Evolutionary conservation across 495 filamentous ascomycete species (phyloP), one percentile per base, ranked within the genome.

Genomic region (Aspergillus nidulans): DNA sequence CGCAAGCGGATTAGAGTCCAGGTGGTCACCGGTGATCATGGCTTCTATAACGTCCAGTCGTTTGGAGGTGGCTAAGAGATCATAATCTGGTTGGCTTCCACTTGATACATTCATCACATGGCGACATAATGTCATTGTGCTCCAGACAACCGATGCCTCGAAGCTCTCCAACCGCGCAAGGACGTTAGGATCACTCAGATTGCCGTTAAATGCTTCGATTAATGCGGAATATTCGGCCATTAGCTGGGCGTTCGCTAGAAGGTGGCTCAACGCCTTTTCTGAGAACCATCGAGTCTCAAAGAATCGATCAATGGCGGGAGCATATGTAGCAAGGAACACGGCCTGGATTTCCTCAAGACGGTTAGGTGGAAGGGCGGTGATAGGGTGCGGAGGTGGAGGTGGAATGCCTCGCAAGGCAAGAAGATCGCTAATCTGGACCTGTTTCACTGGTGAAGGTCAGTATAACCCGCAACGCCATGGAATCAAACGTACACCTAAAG

Each of bases 251-350:
- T 87, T 83, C 23, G 75, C 77, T 69, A 82, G 68, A 6, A 92
- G 69, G 25, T 79, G 63, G 6, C 66, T 61, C 4, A 79, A 58
- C 32, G 70, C 82, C 63, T 70, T 79, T 63, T 71, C 78, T 49
- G 78, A 71, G 66, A 87, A 96, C 90, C 90, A 96, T 26, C 77
- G 77, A n/a, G 90, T 87, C 60, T 96, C 91, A 51, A 96, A 81
- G 55, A 95, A 85, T 51, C 81, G 82, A 61, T 89, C 83, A 32
- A 96, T 83, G 21, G 87, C 90, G 1, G 82, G 81, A 16, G 83
- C 83, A 65, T 94, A 96, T 47, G 89, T 83, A 42, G 85, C 84
- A 53, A 81, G 74, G 69, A 89, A 95, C 10, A 94, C 76, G 53
- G 82, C 81, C 53, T 82, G 81, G 51, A 91, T 84, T 67, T 95